Evolutionary conservation across 257 asterid genomes (phyloP), one percentile per base, ranked within the genome.

Genomic region (Solanum pinnatisectum): DNA sequence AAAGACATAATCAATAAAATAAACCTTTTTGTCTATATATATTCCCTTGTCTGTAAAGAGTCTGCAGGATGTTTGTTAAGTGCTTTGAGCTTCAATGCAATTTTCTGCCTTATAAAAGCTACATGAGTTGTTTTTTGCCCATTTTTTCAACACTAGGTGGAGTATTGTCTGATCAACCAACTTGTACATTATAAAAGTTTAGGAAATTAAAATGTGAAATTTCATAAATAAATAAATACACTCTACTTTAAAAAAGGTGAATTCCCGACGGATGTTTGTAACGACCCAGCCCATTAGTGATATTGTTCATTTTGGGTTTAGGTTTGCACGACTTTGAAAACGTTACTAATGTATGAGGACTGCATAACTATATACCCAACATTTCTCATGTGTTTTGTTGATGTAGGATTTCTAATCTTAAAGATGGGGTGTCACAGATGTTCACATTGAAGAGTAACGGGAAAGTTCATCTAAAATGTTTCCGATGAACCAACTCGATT

Each of bases 1-100:
- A 81, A 81, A 23, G 30, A 81, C 70, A 81, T 81, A 49, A 81
- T 81, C 70, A 81, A 81, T 70, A 46, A 81, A 81, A 46, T 20
- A 81, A 81, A 10, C 68, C 27, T 81, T 81, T 74, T 81, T 81
- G 63, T 30, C 68, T 30, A 30, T 7, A 81, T 30, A 81, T 46
- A 81, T 81, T 81, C 70, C 70, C 3, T 73, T 46, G 85, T 30
- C 85, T 46, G 85, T 39, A 81, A 79, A 44, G 67, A 8, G 68
- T 81, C 85, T 81, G 42, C 85, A 81, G 18, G 27, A 81, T 81
- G 65, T 81, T 81, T 10, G 68, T 27, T 46, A 6, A 81, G 30
- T 81, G 42, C 83, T 74, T 74, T 74, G 49, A 74, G 49, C 52
- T 74, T 74, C 52, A 11, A 5, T 74, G 83, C 42, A 56, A 20